Conservation (phyloP, 2,329 filamentous ascomycete genomes). For the Cordyceps tenuipes region DNA sequence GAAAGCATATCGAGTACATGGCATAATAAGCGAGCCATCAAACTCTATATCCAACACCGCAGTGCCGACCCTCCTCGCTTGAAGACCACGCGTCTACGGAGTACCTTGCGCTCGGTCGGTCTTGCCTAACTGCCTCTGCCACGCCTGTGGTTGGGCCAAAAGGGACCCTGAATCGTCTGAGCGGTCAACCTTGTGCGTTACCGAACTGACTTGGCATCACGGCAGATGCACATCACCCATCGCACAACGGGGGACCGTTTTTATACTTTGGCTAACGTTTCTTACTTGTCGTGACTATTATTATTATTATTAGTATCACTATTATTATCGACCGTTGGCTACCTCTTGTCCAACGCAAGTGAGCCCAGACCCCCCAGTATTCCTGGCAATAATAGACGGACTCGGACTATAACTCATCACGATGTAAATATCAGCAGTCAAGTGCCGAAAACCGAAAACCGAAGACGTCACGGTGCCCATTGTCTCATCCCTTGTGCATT, state of each 20-base stretch:
- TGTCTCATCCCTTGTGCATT: no score
- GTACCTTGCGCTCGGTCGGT: background rate
- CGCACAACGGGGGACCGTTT: background rate
- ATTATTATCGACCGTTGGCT: no score
- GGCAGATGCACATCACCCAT: background rate
- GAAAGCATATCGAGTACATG: background rate
- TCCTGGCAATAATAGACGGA: background rate
- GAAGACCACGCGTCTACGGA: background rate
- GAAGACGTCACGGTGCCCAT: no score
- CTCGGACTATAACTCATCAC: no score
- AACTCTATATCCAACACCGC: background rate
- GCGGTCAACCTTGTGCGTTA: no score
- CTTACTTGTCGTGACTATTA: background rate
- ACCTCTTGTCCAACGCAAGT: no score
- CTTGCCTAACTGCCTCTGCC: background rate
- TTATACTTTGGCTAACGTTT: background rate
- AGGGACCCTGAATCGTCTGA: background rate
- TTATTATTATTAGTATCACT: no score
- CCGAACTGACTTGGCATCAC: background rate
- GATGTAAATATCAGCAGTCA: no score
- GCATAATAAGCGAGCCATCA: background rate
- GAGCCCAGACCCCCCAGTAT: background rate
- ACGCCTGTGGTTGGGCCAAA: background rate
- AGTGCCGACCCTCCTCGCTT: background rate
- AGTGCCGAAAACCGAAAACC: no score